Evolutionary conservation across 305 asterid genomes (phyloP).

Genomic region (Lippia alba): DNA sequence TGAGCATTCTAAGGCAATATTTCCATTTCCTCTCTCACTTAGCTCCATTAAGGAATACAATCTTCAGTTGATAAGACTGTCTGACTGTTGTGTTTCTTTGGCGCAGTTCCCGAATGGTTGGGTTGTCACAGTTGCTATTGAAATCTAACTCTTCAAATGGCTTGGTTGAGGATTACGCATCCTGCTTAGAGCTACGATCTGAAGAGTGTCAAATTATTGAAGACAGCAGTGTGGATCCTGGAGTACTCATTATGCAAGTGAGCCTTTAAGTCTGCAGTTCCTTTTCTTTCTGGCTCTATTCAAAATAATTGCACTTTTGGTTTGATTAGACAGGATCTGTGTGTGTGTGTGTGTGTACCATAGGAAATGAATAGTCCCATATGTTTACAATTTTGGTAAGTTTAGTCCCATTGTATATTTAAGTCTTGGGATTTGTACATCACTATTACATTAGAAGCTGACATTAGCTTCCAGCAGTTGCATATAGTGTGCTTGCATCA

Average conservation of each 20-base stretch:
- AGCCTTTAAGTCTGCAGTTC: slow-evolving; percentile 39
- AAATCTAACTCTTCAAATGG: slow-evolving; percentile 69
- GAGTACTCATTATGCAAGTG: slow-evolving; percentile 91
- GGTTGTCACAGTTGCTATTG: slow-evolving; percentile 87
- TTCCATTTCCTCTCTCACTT: slow-evolving; percentile 29
- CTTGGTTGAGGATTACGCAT: slow-evolving; percentile 92
- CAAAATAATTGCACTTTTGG: background rate
- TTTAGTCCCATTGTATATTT: too few relatives aligned
- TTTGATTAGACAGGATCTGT: background rate
- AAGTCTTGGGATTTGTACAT: too few relatives aligned
- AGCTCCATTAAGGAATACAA: slow-evolving; percentile 25
- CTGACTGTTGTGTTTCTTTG: slow-evolving; percentile 30
- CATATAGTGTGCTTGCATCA: too few relatives aligned
- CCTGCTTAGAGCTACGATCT: slow-evolving; percentile 91
- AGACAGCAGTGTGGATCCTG: slow-evolving; percentile 83
- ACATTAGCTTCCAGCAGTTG: too few relatives aligned
- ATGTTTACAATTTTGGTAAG: too few relatives aligned
- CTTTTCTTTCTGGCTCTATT: slow-evolving; percentile 9
- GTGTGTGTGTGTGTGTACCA: background rate
- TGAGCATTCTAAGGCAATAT: slow-evolving; percentile 80
- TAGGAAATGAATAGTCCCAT: too few relatives aligned
- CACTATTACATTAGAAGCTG: too few relatives aligned
- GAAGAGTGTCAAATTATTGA: slow-evolving; percentile 83
- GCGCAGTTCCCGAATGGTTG: slow-evolving; percentile 89
- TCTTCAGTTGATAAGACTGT: slow-evolving; percentile 33